Base-by-base conservation (phyloP, 2,329 filamentous ascomycete genomes). In the Aureobasidium melanogenum region DNA sequence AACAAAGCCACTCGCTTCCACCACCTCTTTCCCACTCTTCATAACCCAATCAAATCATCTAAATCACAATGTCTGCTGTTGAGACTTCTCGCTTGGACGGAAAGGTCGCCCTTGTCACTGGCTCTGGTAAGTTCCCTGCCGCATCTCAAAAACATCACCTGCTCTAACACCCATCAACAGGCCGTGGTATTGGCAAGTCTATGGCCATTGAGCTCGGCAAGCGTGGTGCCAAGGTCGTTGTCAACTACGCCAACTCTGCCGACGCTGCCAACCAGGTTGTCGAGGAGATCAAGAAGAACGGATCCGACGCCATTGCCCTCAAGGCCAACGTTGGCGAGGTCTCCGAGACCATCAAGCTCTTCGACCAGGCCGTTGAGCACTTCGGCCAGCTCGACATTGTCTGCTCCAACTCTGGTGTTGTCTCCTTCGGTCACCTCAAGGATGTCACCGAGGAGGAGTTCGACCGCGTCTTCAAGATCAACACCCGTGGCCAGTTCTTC, bases 361-460 rank as follows among this genome's bases (percentile, higher is more conserved):
- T 89, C 77, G 79, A 82, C 62, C 73, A 86, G 69, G 85, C 85
- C 59, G 77, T 85, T 64, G 75, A 77, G 67, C 77, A 82, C 72
- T 89, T 85, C 70, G 86, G 86, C 73, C 80, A 83, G 72, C 79
- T 89, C 69, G 79, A 88, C 75, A 86, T 89, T 67, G 86, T 86
- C 69, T 84, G 83, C 79, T 87, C 83, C 70, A 88, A 88, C 79
- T 84, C 82, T 48, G 86, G 80, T 66, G 80, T 81, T 60, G 79
- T 81, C 38, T 77, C 76, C 47, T 81, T 81, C 70, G 79, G 79
- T 63, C 79, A 81, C 71, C 71, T 81, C 67, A 79, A 80, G 72
- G 79, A 81, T 63, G 79, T 81, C 48, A 77, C 76, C 48, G 78
- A 80, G 70, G 80, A 81, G 71, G 77, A 81, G 70, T 83, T 78